Conservation (phyloP, 169 alveolate genomes). For the Cryptosporidium sp. region DNA sequence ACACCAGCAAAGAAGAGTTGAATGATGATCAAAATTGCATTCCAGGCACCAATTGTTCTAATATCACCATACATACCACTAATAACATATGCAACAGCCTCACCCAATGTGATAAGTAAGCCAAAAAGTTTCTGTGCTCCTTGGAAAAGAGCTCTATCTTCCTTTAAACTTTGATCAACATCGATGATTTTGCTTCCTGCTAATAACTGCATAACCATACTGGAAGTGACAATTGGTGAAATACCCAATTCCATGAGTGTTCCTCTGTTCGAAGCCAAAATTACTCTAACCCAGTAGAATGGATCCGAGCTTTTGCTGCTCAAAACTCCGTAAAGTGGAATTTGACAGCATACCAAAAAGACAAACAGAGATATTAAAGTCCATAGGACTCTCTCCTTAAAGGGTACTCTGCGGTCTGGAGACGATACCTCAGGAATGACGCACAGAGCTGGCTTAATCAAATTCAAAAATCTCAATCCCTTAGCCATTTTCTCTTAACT, state of each 20-base stretch:
- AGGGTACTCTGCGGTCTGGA: slow-evolving; percentile 95
- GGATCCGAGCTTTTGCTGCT: slow-evolving; percentile 96
- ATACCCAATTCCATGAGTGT: slow-evolving; percentile 99
- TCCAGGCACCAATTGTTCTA: slow-evolving; percentile 96
- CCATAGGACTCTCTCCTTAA: slow-evolving; percentile 97
- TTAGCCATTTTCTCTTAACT: slow-evolving; percentile 44
- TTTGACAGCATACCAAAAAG: slow-evolving; percentile 97
- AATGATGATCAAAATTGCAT: slow-evolving; percentile 95
- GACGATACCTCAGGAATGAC: slow-evolving; percentile 97
- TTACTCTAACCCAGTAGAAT: slow-evolving; percentile 98
- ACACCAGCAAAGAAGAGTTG: slow-evolving; percentile 99
- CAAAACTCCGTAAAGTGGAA: slow-evolving; percentile 98
- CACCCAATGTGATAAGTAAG: slow-evolving; percentile 97
- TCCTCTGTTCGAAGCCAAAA: slow-evolving; percentile 98
- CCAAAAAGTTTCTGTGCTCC: slow-evolving; percentile 98
- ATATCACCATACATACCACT: slow-evolving; percentile 99
- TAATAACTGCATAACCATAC: slow-evolving; percentile 99
- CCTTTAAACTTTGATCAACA: slow-evolving; percentile 97
- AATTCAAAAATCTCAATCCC: slow-evolving; percentile 88
- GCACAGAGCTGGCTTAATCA: slow-evolving; percentile 96
- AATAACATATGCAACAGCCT: slow-evolving; percentile 98
- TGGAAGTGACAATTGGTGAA: slow-evolving; percentile 98
- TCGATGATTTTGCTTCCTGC: slow-evolving; percentile 99
- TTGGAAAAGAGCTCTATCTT: slow-evolving; percentile 97
- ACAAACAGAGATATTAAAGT: slow-evolving; percentile 96